Evolutionary conservation across 345 rosid genomes (phyloP), one percentile per base, ranked within the genome.

Genomic region (Conringia planisiliqua): DNA sequence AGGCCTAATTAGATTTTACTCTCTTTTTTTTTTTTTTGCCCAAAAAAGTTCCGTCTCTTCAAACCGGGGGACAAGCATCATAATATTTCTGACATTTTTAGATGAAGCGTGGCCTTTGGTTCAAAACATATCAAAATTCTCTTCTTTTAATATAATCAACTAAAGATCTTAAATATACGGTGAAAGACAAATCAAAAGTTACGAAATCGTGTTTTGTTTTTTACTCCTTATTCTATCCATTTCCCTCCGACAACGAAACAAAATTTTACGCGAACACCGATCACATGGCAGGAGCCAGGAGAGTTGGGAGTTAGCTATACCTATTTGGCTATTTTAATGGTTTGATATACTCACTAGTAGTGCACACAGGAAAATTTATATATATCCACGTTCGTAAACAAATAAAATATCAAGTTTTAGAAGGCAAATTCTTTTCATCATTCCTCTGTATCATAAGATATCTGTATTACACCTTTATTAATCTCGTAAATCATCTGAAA

Each of bases 381-480:
- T 8, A 47, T 50, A 50, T 50, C 29, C 0, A 50, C n/a, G 7
- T 10, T 22, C n/a, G 8, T 51, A 52, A 52, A 12, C 35, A 7
- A 14, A 29, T n/a, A 55, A 55, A 55, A 0, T 8, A 55, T 29
- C 62, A 68, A 51, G 33, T 2, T 55, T 7, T 5, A 26, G 38
- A 26, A 29, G 54, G 66, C 48, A 71, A 39, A 48, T 27, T 3
- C 30, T 26, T 38, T 36, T 72, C 61, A 1, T 50, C 64, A 3
- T 63, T 54, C 7, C 24, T 63, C 36, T 56, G 4, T 18, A 14
- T 29, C 22, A 14, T 72, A 51, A 20, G 46, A 46, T 43, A 56
- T 40, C 18, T 30, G 63, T 55, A 55, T 55, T 43, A 75, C 62
- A 60, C 55, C 13, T 29, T 75, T 61, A 68, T 68, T 52, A 26